Percentiles rank a stretch among this genome's conserved stretches.
phyloP scores from a whole-genome alignment of 345 rosid genomes.

The Nasturtium officinale region DNA sequence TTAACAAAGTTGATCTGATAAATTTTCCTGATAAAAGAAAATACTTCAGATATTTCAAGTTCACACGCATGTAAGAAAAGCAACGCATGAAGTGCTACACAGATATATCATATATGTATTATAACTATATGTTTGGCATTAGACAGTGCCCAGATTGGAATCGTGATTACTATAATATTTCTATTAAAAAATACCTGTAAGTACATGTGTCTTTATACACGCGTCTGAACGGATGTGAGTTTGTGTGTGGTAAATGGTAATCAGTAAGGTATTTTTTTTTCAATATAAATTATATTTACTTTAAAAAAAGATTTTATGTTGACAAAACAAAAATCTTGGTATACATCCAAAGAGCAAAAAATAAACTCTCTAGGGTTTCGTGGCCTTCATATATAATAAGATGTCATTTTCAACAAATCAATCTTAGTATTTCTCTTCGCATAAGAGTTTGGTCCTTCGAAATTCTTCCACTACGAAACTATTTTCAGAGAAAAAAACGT shows the following conservation, averaged over 20 bases:
- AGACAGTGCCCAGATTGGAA: conserved; percentile 27
- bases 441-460: conserved; percentile 30
- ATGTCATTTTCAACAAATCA: conserved; percentile 7
- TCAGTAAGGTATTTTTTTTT: neutral
- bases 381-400: neutral
- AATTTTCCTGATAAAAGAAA: neutral
- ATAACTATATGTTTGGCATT: conserved; percentile 20
- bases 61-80: conserved; percentile 18
- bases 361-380: conserved; percentile 38
- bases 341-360: conserved; percentile 25
- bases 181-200: neutral
- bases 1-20: conserved; percentile 2
- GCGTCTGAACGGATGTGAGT: conserved; percentile 10
- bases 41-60: conserved; percentile 1
- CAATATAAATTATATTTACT: neutral
- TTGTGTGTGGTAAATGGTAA: conserved; percentile 16
- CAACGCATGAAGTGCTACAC: neutral
- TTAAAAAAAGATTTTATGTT: neutral
- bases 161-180: conserved; percentile 7
- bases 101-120: neutral
- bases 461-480: neutral
- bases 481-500: neutral
- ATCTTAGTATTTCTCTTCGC: conserved; percentile 11
- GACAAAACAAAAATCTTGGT: conserved; percentile 12
- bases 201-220: conserved; percentile 21